These are phyloP conservation scores for Saccharomycopsis capsularis DNA, from an alignment of 805 yeast species.

Conservation along the genomic window DNA sequence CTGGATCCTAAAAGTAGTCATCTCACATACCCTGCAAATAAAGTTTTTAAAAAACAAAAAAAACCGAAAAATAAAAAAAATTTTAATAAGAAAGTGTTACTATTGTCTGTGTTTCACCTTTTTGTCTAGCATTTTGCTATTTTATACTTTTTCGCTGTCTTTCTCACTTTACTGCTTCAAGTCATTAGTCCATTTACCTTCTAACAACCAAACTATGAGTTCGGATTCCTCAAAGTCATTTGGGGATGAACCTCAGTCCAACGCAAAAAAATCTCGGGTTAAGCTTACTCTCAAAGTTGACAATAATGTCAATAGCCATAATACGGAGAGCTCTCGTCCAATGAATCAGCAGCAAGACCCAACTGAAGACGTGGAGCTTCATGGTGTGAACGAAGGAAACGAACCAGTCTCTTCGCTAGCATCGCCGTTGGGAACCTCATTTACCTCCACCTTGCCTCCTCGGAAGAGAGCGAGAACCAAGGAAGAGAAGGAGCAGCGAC, in stretches of 20 bases:
- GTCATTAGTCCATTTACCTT: no score
- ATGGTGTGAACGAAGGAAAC: background rate
- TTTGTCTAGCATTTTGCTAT: no score
- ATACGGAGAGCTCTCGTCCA: background rate
- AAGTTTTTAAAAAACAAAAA: no score
- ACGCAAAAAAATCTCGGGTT: background rate
- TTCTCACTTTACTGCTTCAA: no score
- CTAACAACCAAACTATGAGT: no score
- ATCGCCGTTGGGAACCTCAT: background rate
- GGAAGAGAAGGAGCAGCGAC: slow-evolving; percentile 95
- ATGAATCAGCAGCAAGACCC: no score
- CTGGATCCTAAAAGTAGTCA: no score
- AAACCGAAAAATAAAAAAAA: no score
- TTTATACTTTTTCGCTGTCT: no score
- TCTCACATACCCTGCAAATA: no score
- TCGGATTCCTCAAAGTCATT: background rate
- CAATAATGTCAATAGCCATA: background rate
- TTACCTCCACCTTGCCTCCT: slow-evolving; percentile 55
- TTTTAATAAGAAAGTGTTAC: no score
- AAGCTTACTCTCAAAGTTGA: slow-evolving; percentile 1
- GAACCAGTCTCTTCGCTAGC: background rate
- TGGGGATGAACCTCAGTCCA: background rate
- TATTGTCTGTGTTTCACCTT: no score
- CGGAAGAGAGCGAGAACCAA: slow-evolving; percentile 93
- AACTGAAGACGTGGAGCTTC: background rate